phyloP scores from a whole-genome alignment of 768 basidiomycete genomes.

The Suillus decipiens region DNA sequence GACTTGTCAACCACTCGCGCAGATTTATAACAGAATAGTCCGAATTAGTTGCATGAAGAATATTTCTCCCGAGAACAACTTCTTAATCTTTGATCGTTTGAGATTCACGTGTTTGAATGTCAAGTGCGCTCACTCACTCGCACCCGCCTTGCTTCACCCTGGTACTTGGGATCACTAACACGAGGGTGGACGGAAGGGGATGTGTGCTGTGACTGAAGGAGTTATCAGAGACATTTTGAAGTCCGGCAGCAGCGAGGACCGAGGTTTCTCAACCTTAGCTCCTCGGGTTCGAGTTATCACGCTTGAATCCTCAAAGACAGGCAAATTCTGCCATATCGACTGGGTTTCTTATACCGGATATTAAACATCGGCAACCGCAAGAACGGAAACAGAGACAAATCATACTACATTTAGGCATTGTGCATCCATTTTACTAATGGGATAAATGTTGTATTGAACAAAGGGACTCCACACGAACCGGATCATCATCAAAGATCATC shows the following conservation, averaged over 20 bases:
- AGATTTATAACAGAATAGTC: neutral
- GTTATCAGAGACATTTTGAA: neutral
- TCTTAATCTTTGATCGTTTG: neutral
- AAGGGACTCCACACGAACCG: neutral
- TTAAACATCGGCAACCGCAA: neutral
- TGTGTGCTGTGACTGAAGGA: neutral
- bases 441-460: neutral
- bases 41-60: neutral
- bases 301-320: neutral
- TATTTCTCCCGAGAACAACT: neutral
- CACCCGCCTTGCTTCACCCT: neutral
- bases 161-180: neutral
- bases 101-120: neutral
- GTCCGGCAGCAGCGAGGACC: neutral
- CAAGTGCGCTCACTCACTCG: neutral
- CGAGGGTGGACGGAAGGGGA: neutral
- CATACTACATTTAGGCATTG: neutral
- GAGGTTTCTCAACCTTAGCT: neutral
- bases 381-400: neutral
- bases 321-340: neutral
- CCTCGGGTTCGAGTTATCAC: neutral
- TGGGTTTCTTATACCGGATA: neutral
- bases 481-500: neutral
- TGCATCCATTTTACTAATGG: neutral
- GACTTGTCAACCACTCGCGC: too few relatives aligned